Evolutionary conservation across 345 rosid species (phyloP).

Genomic region (Euphorbia lathyris): DNA sequence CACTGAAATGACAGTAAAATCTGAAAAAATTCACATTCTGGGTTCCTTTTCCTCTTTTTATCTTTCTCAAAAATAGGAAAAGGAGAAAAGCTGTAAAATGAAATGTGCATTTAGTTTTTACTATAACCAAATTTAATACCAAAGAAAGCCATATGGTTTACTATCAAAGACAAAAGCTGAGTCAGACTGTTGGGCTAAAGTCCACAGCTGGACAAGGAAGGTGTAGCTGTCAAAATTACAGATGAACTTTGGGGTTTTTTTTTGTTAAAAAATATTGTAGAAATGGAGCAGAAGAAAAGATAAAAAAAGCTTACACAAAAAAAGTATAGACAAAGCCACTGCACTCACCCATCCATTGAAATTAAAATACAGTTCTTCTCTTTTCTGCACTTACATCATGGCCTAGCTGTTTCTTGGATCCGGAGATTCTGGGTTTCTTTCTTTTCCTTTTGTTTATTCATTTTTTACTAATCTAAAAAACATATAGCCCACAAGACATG

Average conservation of each 20-base stretch:
- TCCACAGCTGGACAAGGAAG: slow-evolving; percentile 4
- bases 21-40: too few species aligned
- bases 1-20: too few species aligned
- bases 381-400: slow-evolving; percentile 51
- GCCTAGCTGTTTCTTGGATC: slow-evolving; percentile 87
- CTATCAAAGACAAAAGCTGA: slow-evolving; percentile 5
- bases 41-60: too few species aligned
- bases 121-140: not conserved
- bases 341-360: slow-evolving; percentile 23
- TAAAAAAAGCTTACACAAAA: slow-evolving; percentile 6
- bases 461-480: not conserved
- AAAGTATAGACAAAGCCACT: slow-evolving; percentile 25
- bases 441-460: slow-evolving; percentile 28
- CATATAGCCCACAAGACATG: slow-evolving; percentile 46
- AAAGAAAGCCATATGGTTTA: not conserved
- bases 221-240: slow-evolving; percentile 9
- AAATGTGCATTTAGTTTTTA: not conserved
- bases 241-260: not conserved
- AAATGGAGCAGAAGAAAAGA: slow-evolving; percentile 11
- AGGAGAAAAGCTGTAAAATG: not conserved
- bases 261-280: not conserved
- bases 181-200: slow-evolving; percentile 5
- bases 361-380: slow-evolving; percentile 34
- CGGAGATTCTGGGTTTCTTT: slow-evolving; percentile 67
- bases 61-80: too few species aligned